These are phyloP conservation scores for Chaetomium globosum DNA, from an alignment of 2,329 filamentous ascomycete species.

Conservation along the genomic window DNA sequence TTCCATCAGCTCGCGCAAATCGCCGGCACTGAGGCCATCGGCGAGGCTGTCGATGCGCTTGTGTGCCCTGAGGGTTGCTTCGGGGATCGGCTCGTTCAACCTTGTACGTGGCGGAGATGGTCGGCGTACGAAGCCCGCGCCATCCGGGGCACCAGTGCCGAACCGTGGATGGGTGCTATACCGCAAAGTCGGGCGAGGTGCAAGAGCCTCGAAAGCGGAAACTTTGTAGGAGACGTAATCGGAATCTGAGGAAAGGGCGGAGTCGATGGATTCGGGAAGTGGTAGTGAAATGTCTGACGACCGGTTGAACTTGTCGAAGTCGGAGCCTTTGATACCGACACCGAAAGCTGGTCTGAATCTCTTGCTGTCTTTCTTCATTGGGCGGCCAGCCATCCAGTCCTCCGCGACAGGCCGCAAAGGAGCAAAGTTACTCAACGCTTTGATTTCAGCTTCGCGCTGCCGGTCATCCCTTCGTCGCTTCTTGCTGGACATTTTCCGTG, in stretches of 20 bases:
- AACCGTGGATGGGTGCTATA: constrained; percentile 68
- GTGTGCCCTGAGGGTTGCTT: constrained; percentile 62
- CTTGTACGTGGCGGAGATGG: constrained; percentile 54
- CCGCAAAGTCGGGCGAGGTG: constrained; percentile 80
- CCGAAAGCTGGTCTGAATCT: constrained; percentile 60
- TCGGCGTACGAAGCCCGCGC: constrained; percentile 51
- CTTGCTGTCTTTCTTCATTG: constrained; percentile 65
- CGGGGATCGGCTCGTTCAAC: constrained; percentile 58
- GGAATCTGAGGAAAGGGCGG: constrained; percentile 72
- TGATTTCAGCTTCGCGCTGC: constrained; percentile 83
- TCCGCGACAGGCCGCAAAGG: constrained; percentile 66
- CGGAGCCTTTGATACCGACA: constrained; percentile 42
- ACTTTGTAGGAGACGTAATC: constrained; percentile 79
- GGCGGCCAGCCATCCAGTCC: constrained; percentile 61
- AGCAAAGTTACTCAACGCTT: constrained; percentile 73
- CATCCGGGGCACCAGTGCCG: constrained; percentile 50
- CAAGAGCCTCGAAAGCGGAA: constrained; percentile 76
- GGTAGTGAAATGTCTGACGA: constrained; percentile 76
- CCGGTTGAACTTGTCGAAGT: constrained; percentile 56
- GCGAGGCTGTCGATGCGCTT: constrained; percentile 72
- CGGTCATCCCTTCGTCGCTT: constrained; percentile 76
- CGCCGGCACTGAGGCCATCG: constrained; percentile 81
- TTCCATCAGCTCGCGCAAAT: constrained; percentile 86
- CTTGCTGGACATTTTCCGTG: constrained; percentile 75
- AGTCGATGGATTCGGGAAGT: constrained; percentile 72